Base-by-base conservation (phyloP, 768 basidiomycete genomes). In the Piloderma croceum region DNA sequence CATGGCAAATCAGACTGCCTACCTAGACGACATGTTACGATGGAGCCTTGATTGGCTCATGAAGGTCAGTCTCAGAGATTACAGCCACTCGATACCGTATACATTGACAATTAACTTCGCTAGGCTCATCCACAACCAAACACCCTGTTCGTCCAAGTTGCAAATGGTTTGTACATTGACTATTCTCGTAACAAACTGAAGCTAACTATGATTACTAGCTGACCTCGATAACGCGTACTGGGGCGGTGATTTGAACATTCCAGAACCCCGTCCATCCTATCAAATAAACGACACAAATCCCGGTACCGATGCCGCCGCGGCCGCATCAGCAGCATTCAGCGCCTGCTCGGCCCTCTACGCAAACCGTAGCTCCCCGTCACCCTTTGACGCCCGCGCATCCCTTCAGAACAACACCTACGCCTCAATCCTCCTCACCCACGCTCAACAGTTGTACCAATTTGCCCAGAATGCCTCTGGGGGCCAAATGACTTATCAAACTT, bases 41-140 rank as follows among this genome's bases (percentile, higher is more conserved):
- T 94, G 89, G 88, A 83, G 90, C 19, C 73, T 90, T 33, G 84
- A 90, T 60, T 96, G 90, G 90, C 65, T 93, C 37, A 89, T 93
- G 38, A 90, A 88, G 69, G 90, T 38, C 35, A 22, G 23, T 6
- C 38, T 11, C 17, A 10, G 11, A 32, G 22, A 25, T 10, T 7
- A 15, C 7, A 15, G 34, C 23, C 23, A 13, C 38, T 7, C 24
- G 35, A 17, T 38, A 34, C 13, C 42, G 24, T 45, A 27, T 17
- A 23, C 12, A 24, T 13, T 38, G 21, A 46, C n/a, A 40, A 15
- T 27, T 18, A 31, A 33, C n/a, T n/a, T 38, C 34, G 34, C 7
- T 51, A 92, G 88, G 90, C 88, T 6, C 91, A 96, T 59, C 80
- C 91, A 1, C 62, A 74, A 15, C 68, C 79, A 13, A 70, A 74